Percentiles rank a stretch among this genome's conserved stretches.
Conservation (phyloP, 2,329 filamentous ascomycete species). For the Phyllosticta citriasiana region DNA sequence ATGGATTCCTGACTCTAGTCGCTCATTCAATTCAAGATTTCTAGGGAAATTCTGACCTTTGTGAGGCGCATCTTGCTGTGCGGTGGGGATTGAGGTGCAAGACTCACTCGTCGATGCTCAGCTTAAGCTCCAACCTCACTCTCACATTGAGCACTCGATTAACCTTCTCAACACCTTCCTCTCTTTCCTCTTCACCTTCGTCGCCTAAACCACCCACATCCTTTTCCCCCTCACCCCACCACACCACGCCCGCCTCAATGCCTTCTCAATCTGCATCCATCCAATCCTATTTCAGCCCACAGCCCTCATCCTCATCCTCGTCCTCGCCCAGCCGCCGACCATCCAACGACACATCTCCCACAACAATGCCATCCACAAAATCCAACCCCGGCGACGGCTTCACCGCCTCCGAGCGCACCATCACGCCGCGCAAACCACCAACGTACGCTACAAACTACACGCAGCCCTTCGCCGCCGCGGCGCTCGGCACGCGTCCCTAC, state of each 20-base stretch:
- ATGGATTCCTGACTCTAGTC: not conserved
- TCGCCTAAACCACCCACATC: not conserved
- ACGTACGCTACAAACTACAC: not conserved
- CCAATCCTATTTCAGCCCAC: constrained; percentile 32
- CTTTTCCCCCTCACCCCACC: not conserved
- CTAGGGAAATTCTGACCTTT: not conserved
- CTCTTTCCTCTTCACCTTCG: not conserved
- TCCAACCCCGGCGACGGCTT: constrained; percentile 41
- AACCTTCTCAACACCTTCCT: not conserved
- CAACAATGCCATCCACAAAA: not conserved
- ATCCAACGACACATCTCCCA: not conserved
- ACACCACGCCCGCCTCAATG: constrained; percentile 17
- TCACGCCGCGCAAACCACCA: constrained; percentile 22
- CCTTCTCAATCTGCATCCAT: constrained; percentile 29
- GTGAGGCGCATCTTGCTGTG: not conserved
- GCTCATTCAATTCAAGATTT: not conserved
- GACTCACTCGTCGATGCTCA: not conserved
- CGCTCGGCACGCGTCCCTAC: constrained; percentile 24
- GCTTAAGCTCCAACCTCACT: not conserved
- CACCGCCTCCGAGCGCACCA: constrained; percentile 37
- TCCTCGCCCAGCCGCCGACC: not conserved
- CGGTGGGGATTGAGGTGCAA: not conserved
- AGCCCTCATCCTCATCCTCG: constrained; percentile 3
- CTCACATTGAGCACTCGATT: not conserved
- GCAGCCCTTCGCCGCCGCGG: not conserved